Evolutionary conservation across 257 asterid genomes (phyloP), one percentile per base, ranked within the genome.

Genomic region (Linaria vulgaris): DNA sequence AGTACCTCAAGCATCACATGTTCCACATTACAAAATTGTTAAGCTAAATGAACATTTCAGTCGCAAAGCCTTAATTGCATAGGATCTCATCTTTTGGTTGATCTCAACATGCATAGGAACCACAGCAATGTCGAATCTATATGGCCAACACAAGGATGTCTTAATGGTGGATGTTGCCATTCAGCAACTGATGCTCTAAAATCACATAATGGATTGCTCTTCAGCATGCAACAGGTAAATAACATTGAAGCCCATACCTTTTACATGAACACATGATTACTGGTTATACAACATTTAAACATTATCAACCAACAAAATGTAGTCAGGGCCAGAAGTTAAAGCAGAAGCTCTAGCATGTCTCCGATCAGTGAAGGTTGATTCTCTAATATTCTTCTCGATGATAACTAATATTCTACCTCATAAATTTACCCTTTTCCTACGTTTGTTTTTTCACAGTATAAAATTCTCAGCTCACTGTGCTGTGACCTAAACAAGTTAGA

Each of bases 401-500:
- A 49, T 23, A 64, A 39, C 17, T 49, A 39, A 57, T 38, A 21
- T 59, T 7, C 30, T 25, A 47, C 7, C 50, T 49, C 54, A 19
- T 24, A 22, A 38, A 30, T 22, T 61, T 13, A 24, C 52, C 43
- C 12, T 19, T 44, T 63, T 30, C 34, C 52, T 56, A 75, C 19
- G 39, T 10, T 23, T 53, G 51, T 48, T 63, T 16, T 30, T 39
- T 14, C 45, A 62, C 17, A 30, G 70, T 48, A 51, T 15, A 14
- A 34, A 58, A 57, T 22, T 51, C 31, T 67, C 12, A 31, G 62
- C 66, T 15, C 27, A 53, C 24, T 34, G 22, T n/a, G 10, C 24
- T 64, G 67, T 55, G 37, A 53, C 44, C 63, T 57, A 51, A 31
- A 51, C 24, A 47, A 3, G 12, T 41, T 34, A 52, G 66, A 47